phyloP scores from a whole-genome alignment of 2,329 filamentous ascomycete species.

The Aspergillus bombycis region DNA sequence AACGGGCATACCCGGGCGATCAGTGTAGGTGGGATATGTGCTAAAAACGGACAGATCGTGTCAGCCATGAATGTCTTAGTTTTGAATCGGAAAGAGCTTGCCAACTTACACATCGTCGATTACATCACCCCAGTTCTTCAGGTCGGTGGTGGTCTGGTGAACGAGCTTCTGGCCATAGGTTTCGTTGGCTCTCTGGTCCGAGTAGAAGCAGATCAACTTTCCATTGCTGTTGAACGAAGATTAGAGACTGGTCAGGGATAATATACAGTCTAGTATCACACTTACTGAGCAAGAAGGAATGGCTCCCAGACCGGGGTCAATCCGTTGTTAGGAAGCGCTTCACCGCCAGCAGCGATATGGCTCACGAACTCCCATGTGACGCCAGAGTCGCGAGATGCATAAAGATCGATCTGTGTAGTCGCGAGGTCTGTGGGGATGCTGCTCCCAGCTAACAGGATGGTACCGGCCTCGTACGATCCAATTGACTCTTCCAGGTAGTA shows the following conservation, averaged over 20 bases:
- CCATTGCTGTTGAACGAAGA: constrained; percentile 44
- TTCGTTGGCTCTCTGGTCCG: constrained; percentile 67
- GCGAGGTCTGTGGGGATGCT: constrained; percentile 59
- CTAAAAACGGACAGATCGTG: constrained; percentile 10
- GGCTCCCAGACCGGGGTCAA: constrained; percentile 74
- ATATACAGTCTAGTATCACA: neutral
- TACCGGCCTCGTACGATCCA: constrained; percentile 63
- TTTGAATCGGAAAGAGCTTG: neutral
- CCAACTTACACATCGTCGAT: constrained; percentile 58
- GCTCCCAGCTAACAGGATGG: constrained; percentile 64
- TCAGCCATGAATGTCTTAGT: neutral
- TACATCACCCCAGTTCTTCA: constrained; percentile 63
- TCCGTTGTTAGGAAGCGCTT: constrained; percentile 64
- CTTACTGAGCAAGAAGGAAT: constrained; percentile 60
- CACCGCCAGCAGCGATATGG: constrained; percentile 66
- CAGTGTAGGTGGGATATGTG: constrained; percentile 61
- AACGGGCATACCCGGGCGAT: constrained; percentile 70
- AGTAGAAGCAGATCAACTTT: constrained; percentile 68
- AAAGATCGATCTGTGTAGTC: constrained; percentile 69
- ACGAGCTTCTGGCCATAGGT: constrained; percentile 69
- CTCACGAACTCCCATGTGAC: constrained; percentile 69
- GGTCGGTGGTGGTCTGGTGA: constrained; percentile 64
- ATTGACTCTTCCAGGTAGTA: constrained; percentile 64
- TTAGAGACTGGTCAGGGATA: constrained; percentile 5
- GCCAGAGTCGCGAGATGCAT: constrained; percentile 65